phyloP scores from a whole-genome alignment of 2,329 filamentous ascomycete species.

The Thielaviopsis populi region DNA sequence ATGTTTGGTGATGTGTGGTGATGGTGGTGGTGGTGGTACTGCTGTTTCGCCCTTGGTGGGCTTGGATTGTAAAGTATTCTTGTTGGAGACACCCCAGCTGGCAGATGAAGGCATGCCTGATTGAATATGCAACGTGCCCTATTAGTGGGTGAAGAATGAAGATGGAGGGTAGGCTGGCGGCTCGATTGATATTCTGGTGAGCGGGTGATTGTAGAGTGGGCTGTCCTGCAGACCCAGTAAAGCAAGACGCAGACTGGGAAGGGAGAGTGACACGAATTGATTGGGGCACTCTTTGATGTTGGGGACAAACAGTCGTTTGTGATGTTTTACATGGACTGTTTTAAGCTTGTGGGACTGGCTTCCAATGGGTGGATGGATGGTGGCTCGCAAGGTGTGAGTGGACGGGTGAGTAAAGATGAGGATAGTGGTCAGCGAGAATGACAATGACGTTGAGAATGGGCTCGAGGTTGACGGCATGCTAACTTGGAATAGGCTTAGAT shows the following conservation, averaged over 20 bases:
- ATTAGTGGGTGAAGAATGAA: neutral
- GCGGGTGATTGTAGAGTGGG: neutral
- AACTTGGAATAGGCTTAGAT: conserved; percentile 1
- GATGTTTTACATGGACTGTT: neutral
- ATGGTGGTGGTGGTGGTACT: neutral
- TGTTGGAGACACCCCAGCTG: neutral
- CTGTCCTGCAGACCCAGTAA: neutral
- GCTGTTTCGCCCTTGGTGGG: neutral
- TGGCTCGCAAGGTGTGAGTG: neutral
- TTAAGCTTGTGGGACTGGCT: neutral
- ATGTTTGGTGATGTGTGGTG: conserved; percentile 22
- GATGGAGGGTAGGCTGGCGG: neutral
- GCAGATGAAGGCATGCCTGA: neutral
- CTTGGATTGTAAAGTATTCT: neutral
- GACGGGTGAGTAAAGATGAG: neutral
- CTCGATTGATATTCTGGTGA: neutral
- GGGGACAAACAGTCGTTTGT: neutral
- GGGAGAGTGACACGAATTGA: no score
- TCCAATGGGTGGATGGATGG: neutral
- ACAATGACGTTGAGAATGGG: neutral
- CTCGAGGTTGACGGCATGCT: neutral
- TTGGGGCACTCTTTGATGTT: no score
- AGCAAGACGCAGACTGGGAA: no score
- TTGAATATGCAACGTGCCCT: neutral
- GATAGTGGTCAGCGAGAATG: no score